Percentiles rank a stretch among this genome's conserved stretches.
Evolutionary conservation across 495 filamentous ascomycete genomes (phyloP).

Genomic region (Neurospora sp.): DNA sequence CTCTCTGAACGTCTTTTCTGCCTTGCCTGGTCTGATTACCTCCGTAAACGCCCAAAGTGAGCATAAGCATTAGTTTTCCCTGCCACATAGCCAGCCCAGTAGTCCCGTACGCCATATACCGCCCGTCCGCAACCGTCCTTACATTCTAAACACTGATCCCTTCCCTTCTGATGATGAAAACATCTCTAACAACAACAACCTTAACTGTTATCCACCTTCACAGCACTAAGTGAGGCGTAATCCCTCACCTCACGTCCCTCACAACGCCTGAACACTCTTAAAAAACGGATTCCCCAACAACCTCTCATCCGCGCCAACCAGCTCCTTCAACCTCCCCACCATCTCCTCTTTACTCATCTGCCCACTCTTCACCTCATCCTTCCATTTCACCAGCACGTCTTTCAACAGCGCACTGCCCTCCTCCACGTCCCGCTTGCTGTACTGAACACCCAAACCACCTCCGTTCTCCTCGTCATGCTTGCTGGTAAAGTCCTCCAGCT

Average conservation of each 20-base stretch:
- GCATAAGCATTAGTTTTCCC: neutral
- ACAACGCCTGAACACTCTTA: conserved; percentile 74
- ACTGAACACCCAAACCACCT: conserved; percentile 33
- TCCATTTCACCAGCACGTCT: conserved; percentile 79
- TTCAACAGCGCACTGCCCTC: conserved; percentile 84
- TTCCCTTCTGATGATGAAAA: too few species aligned
- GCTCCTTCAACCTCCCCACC: conserved; percentile 64
- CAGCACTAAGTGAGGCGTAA: neutral
- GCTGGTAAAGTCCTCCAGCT: conserved; percentile 90
- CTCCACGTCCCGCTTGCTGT: conserved; percentile 78
- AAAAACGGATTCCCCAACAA: conserved; percentile 83
- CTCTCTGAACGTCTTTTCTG: neutral
- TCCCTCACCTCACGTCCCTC: neutral
- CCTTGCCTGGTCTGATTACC: neutral
- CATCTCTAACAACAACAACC: neutral
- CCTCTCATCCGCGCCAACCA: conserved; percentile 55
- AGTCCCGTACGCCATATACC: neutral
- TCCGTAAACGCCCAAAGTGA: neutral
- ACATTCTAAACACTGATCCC: too few species aligned
- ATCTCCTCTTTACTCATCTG: conserved; percentile 65
- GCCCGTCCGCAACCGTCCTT: neutral
- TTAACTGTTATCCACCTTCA: neutral
- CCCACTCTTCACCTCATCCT: conserved; percentile 56
- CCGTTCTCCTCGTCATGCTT: conserved; percentile 53
- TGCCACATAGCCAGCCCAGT: neutral